These are phyloP conservation scores for Candida takata DNA, from an alignment of 805 yeast genomes.

Conservation along the genomic window DNA sequence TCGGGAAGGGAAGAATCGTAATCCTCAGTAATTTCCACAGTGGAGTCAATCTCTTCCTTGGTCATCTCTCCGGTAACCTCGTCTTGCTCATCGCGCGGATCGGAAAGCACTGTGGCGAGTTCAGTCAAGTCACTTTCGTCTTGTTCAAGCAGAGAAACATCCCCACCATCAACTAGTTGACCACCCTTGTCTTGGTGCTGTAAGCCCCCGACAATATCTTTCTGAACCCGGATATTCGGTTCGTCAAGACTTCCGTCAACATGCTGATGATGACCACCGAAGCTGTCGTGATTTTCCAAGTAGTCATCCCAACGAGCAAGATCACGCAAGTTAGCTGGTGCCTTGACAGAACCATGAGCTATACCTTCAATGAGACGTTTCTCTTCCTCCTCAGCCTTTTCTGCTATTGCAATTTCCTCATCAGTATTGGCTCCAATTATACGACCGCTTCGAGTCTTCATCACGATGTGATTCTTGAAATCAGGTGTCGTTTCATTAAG, in stretches of 20 bases:
- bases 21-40: too few species aligned
- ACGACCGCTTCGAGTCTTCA: slow-evolving; percentile 27
- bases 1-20: too few species aligned
- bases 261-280: background rate
- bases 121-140: too few species aligned
- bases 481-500: background rate
- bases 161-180: too few species aligned
- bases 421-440: slow-evolving; percentile 24
- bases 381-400: slow-evolving; percentile 15
- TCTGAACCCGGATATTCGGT: background rate
- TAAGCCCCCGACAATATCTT: too few species aligned
- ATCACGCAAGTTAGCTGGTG: slow-evolving; percentile 4
- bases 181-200: too few species aligned
- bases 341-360: slow-evolving; percentile 15
- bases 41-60: too few species aligned
- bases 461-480: slow-evolving; percentile 16
- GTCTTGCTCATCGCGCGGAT: too few species aligned
- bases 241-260: slow-evolving; percentile 1
- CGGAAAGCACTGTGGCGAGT: too few species aligned
- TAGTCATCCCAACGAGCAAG: slow-evolving; percentile 13
- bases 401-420: slow-evolving; percentile 19
- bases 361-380: slow-evolving; percentile 15
- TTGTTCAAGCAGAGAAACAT: too few species aligned
- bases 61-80: too few species aligned
- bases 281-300: slow-evolving; percentile 7